A percentile compares a stretch with the other conserved stretches of the same genome.
Conservation (phyloP, 2,329 filamentous ascomycete species). For the Byssochlamys sp. region DNA sequence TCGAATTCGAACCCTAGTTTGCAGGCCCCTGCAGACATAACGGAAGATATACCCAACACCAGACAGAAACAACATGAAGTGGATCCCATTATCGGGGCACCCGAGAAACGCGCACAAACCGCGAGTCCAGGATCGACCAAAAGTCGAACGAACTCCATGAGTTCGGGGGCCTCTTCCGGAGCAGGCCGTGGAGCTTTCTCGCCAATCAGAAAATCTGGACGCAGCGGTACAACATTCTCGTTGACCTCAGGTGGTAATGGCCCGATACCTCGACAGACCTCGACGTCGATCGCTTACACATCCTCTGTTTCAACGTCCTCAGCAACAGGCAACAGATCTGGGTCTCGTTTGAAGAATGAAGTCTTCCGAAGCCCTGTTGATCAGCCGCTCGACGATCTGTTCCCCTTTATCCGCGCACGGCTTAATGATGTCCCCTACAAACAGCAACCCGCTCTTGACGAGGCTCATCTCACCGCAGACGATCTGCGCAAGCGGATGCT, state of each 20-base stretch:
- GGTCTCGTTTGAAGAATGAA: slow-evolving; percentile 71
- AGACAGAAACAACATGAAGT: slow-evolving; percentile 66
- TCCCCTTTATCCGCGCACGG: slow-evolving; percentile 72
- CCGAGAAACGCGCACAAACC: slow-evolving; percentile 54
- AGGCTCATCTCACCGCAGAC: slow-evolving; percentile 56
- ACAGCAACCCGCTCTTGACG: slow-evolving; percentile 51
- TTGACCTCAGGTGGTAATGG: slow-evolving; percentile 25
- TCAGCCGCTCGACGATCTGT: slow-evolving; percentile 63
- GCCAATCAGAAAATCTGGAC: slow-evolving; percentile 32
- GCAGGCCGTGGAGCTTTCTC: slow-evolving; percentile 32
- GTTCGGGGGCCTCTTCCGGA: slow-evolving; percentile 46
- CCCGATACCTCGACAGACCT: slow-evolving; percentile 28
- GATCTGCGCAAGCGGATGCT: slow-evolving; percentile 85
- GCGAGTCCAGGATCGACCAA: slow-evolving; percentile 56
- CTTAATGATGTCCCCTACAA: slow-evolving; percentile 76
- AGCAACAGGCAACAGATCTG: slow-evolving; percentile 30
- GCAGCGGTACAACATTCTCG: slow-evolving; percentile 39
- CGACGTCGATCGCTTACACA: slow-evolving; percentile 35
- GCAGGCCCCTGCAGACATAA: slow-evolving; percentile 45
- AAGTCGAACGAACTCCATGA: slow-evolving; percentile 53
- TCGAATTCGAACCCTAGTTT: slow-evolving; percentile 21
- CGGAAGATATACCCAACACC: slow-evolving; percentile 60
- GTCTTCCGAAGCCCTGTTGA: slow-evolving; percentile 70
- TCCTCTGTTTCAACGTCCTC: slow-evolving; percentile 41
- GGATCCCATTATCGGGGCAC: slow-evolving; percentile 52